A percentile compares a stretch with the other conserved stretches of the same genome.
These are phyloP conservation scores for Umbelopsis isabellina DNA, from an alignment of 192 early-diverging fungal genomes.

Conservation along the genomic window DNA sequence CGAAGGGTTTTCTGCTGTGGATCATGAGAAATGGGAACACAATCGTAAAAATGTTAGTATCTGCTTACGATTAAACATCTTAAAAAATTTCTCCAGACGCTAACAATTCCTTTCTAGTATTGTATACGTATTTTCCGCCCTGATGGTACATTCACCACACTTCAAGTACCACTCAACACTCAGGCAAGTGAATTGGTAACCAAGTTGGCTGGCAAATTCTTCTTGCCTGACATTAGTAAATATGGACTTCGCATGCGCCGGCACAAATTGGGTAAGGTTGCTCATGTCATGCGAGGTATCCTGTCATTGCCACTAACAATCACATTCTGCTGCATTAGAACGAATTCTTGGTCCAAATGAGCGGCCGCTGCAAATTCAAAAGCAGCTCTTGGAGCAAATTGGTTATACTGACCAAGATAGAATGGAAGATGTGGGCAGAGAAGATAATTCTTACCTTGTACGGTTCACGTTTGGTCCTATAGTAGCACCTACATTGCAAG, in stretches of 20 bases:
- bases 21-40: conserved; percentile 15
- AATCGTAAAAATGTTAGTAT: conserved; percentile 31
- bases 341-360: conserved; percentile 71
- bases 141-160: conserved; percentile 81
- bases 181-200: conserved; percentile 76
- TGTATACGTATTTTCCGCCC: conserved; percentile 77
- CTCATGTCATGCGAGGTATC: background rate
- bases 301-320: background rate
- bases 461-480: conserved; percentile 72
- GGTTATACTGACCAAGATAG: conserved; percentile 81
- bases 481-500: conserved; percentile 41
- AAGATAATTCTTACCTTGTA: conserved; percentile 85
- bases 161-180: conserved; percentile 69
- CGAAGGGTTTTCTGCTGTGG: conserved; percentile 37
- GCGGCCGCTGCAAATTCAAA: conserved; percentile 74
- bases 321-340: conserved; percentile 50
- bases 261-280: conserved; percentile 30
- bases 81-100: conserved; percentile 40
- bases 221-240: conserved; percentile 67
- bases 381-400: conserved; percentile 72
- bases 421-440: conserved; percentile 77
- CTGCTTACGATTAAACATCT: conserved; percentile 13
- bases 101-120: conserved; percentile 54
- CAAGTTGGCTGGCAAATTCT: conserved; percentile 80
- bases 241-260: conserved; percentile 28